A percentile compares a stretch with the other conserved stretches of the same genome.
Evolutionary conservation across 202 grass and related monocot species (phyloP).

Genomic region (Panicum virgatum): DNA sequence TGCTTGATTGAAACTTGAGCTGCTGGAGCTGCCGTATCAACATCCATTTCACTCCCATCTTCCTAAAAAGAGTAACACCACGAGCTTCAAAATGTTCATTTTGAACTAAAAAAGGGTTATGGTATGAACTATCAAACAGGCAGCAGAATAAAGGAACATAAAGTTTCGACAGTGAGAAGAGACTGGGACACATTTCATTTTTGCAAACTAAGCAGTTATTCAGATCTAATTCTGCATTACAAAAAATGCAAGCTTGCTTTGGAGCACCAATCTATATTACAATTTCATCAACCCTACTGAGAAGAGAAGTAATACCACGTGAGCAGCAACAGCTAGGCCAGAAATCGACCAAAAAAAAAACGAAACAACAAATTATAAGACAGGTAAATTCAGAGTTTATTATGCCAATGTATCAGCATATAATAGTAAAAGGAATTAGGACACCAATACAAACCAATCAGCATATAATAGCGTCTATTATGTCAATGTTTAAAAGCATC

Average conservation of each 20-base stretch:
- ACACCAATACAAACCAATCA: not conserved
- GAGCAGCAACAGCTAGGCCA: not conserved
- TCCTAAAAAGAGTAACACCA: slow-evolving; percentile 39
- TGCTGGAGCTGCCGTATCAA: slow-evolving; percentile 52
- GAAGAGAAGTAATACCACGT: not conserved
- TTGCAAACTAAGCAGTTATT: not conserved
- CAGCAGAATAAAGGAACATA: not conserved
- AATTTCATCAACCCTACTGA: not conserved
- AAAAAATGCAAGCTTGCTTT: not conserved
- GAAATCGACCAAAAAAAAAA: not conserved
- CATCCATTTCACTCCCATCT: slow-evolving; percentile 75
- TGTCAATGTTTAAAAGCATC: not conserved
- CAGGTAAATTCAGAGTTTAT: not conserved
- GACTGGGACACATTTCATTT: not conserved
- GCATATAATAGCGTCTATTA: too few species aligned
- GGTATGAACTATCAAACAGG: not conserved
- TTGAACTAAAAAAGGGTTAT: not conserved
- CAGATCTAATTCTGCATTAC: not conserved
- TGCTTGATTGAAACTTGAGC: slow-evolving; percentile 62
- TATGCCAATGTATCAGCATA: not conserved
- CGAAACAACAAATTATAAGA: not conserved
- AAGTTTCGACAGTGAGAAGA: slow-evolving; percentile 15
- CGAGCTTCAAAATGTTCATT: not conserved
- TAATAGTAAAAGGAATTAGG: not conserved
- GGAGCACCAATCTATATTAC: not conserved